These are phyloP conservation scores for Melastoma candidum DNA, from an alignment of 441 rosid genomes.

Conservation along the genomic window DNA sequence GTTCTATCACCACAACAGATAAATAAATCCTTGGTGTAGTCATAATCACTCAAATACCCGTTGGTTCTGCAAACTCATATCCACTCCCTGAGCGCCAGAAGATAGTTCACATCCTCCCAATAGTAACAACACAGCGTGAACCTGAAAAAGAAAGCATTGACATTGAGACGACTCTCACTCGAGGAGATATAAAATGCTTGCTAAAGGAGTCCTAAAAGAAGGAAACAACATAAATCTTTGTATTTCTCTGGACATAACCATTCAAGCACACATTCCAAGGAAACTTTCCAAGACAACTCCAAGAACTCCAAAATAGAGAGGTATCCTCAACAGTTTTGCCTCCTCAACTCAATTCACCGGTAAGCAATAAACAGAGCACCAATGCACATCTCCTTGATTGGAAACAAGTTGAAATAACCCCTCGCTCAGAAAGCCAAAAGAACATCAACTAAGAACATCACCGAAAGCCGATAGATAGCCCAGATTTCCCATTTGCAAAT, in stretches of 20 bases:
- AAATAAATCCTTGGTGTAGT: neutral
- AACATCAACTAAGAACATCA: neutral
- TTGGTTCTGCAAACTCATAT: conserved; percentile 45
- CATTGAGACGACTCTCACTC: neutral
- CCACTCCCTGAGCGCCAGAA: conserved; percentile 46
- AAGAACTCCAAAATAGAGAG: too few species aligned
- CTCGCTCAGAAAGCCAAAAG: neutral
- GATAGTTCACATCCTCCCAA: conserved; percentile 72
- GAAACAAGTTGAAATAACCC: neutral
- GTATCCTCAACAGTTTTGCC: too few species aligned
- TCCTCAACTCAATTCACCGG: too few species aligned
- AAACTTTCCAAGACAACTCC: too few species aligned
- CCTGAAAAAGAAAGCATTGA: conserved; percentile 27
- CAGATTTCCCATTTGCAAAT: too few species aligned
- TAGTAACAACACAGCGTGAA: conserved; percentile 67
- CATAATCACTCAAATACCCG: conserved; percentile 34
- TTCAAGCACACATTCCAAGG: too few species aligned
- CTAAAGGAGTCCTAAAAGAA: conserved; percentile 6
- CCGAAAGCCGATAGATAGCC: neutral
- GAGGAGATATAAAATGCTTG: conserved; percentile 7
- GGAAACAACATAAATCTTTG: too few species aligned
- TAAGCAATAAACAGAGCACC: too few species aligned
- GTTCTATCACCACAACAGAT: neutral
- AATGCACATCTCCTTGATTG: too few species aligned
- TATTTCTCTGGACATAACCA: too few species aligned